Evolutionary conservation across 192 early-diverging fungal species (phyloP).

Genomic region (Chytriomyces confervae): DNA sequence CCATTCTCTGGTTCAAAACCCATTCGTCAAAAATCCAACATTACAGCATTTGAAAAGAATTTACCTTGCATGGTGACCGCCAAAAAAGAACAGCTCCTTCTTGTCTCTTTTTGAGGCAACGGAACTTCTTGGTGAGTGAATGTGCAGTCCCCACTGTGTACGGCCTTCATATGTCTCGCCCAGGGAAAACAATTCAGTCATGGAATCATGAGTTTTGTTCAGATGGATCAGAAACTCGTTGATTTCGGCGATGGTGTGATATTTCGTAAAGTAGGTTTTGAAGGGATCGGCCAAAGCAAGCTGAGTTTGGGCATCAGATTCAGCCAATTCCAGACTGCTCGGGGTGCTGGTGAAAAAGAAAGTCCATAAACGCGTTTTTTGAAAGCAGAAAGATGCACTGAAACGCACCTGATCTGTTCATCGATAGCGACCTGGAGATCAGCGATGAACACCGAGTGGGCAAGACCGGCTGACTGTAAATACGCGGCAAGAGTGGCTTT

Average conservation of each 20-base stretch:
- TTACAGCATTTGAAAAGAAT: neutral
- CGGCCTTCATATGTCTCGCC: conserved; percentile 59
- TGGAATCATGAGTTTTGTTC: conserved; percentile 44
- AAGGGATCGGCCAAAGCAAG: neutral
- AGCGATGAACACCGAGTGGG: conserved; percentile 11
- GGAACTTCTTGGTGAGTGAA: conserved; percentile 31
- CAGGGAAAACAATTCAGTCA: conserved; percentile 48
- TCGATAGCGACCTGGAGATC: conserved; percentile 32
- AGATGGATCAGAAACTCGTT: conserved; percentile 50
- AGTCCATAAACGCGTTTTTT: too few relatives aligned
- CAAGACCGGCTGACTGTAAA: neutral
- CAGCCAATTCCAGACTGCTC: too few relatives aligned
- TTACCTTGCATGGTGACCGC: conserved; percentile 39
- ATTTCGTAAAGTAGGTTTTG: conserved; percentile 35
- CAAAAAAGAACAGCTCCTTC: conserved; percentile 43
- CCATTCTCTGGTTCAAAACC: conserved; percentile 47
- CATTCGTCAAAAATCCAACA: conserved; percentile 10
- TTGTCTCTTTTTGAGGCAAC: neutral
- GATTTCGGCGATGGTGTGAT: conserved; percentile 52
- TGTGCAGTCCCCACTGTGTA: conserved; percentile 54
- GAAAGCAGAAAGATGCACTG: neutral
- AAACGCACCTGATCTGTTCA: neutral
- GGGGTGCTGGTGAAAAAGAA: too few relatives aligned
- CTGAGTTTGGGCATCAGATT: neutral
- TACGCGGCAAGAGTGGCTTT: conserved; percentile 17